phyloP scores from a whole-genome alignment of 495 filamentous ascomycete genomes.

The Aspergillus leporis region DNA sequence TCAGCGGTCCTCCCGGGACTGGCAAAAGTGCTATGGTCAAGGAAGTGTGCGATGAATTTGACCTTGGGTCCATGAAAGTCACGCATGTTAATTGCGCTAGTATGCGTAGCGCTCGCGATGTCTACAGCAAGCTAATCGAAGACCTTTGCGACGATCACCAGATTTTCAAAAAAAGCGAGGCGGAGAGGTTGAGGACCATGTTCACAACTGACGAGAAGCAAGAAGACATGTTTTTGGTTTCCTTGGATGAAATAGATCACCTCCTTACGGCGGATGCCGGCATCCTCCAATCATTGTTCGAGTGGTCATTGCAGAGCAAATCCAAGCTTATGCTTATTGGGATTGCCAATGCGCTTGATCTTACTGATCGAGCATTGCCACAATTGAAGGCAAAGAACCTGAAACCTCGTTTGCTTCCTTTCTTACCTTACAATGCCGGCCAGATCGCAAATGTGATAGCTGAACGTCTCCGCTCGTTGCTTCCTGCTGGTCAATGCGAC shows the following conservation, averaged over 20 bases:
- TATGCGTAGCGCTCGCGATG: slow-evolving; percentile 78
- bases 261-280: slow-evolving; percentile 83
- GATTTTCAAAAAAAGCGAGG: slow-evolving; percentile 57
- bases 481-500: slow-evolving; percentile 48
- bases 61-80: slow-evolving; percentile 54
- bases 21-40: slow-evolving; percentile 93
- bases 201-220: slow-evolving; percentile 61
- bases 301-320: slow-evolving; percentile 79
- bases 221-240: slow-evolving; percentile 67
- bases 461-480: slow-evolving; percentile 73
- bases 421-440: slow-evolving; percentile 86
- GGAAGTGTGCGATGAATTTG: slow-evolving; percentile 66
- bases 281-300: slow-evolving; percentile 85
- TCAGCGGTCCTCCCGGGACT: slow-evolving; percentile 93
- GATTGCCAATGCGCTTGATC: slow-evolving; percentile 94
- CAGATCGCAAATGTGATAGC: slow-evolving; percentile 88
- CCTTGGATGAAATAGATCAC: slow-evolving; percentile 93
- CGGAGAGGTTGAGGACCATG: slow-evolving; percentile 58
- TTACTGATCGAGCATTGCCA: slow-evolving; percentile 93
- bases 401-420: slow-evolving; percentile 85
- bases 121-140: slow-evolving; percentile 73
- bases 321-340: slow-evolving; percentile 84
- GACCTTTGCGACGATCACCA: slow-evolving; percentile 59
- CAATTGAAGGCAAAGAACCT: slow-evolving; percentile 89
- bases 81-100: slow-evolving; percentile 95